Evolutionary conservation across 768 basidiomycete species (phyloP).

Genomic region (Amanita polypyramis): DNA sequence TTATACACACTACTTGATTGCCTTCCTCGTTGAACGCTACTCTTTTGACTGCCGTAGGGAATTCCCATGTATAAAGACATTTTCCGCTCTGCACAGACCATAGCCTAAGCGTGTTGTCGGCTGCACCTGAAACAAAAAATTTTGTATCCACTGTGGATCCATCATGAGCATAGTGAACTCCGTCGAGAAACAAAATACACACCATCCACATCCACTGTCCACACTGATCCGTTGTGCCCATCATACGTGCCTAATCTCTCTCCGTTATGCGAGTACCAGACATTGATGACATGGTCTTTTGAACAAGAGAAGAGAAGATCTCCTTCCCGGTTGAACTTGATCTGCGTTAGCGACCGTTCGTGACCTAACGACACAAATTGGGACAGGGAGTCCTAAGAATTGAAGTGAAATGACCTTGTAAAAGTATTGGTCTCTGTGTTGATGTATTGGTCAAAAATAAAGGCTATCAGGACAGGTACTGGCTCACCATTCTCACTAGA

Average conservation of each 20-base stretch:
- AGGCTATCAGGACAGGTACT: neutral
- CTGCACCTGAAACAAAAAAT: conserved; percentile 84
- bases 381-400: neutral
- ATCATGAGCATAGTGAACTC: neutral
- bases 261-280: conserved; percentile 96
- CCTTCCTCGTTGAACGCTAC: conserved; percentile 88
- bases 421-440: conserved; percentile 57
- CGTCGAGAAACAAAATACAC: conserved; percentile 21
- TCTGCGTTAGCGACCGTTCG: conserved; percentile 93
- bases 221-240: conserved; percentile 92
- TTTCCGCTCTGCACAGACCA: conserved; percentile 89
- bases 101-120: conserved; percentile 86
- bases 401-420: conserved; percentile 42
- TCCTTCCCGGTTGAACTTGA: conserved; percentile 95
- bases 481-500: conserved; percentile 22
- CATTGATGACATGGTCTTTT: conserved; percentile 92
- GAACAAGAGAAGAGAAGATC: conserved; percentile 93
- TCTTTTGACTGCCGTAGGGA: conserved; percentile 94
- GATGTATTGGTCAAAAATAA: conserved; percentile 1
- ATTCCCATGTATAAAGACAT: conserved; percentile 93
- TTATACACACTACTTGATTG: conserved; percentile 79
- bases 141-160: conserved; percentile 53
- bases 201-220: conserved; percentile 97
- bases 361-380: conserved; percentile 50
- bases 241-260: conserved; percentile 95